Percentiles rank a stretch among this genome's conserved stretches.
phyloP scores from a whole-genome alignment of 352 stramenopile species.

The Halophytophthora polymorphica region DNA sequence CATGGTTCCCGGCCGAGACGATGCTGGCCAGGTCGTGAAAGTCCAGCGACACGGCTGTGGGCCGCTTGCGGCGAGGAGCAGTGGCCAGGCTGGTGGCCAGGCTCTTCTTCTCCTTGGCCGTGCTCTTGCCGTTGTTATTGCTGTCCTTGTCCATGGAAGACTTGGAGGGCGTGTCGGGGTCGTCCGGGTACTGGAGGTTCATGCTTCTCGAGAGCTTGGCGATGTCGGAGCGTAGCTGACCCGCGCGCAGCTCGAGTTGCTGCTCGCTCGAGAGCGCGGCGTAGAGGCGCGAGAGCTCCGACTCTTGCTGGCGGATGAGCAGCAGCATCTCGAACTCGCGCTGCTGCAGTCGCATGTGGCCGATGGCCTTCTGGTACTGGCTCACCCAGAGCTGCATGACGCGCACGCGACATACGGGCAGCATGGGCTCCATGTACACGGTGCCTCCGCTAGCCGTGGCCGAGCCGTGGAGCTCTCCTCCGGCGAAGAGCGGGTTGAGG shows the following conservation, averaged over 20 bases:
- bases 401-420: conserved; percentile 80
- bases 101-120: conserved; percentile 13
- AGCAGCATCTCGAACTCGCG: conserved; percentile 83
- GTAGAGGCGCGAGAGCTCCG: conserved; percentile 64
- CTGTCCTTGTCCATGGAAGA: no score
- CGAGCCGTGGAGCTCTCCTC: conserved; percentile 17
- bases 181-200: conserved; percentile 67
- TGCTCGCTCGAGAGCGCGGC: conserved; percentile 59
- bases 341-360: conserved; percentile 85
- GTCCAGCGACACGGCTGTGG: conserved; percentile 34
- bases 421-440: conserved; percentile 60
- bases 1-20: conserved; percentile 30
- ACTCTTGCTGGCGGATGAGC: conserved; percentile 80
- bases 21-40: conserved; percentile 54
- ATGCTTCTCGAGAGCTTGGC: conserved; percentile 64
- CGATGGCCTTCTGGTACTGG: conserved; percentile 87
- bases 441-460: conserved; percentile 10
- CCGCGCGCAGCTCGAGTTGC: conserved; percentile 53
- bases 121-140: conserved; percentile 1
- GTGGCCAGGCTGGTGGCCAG: conserved; percentile 10
- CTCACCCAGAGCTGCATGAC: conserved; percentile 85
- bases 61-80: conserved; percentile 16
- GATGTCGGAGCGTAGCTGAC: conserved; percentile 72
- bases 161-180: conserved; percentile 15
- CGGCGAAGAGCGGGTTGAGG: conserved; percentile 78